Conservation (phyloP, 495 filamentous ascomycete species). For the Xylaria telfairii region DNA sequence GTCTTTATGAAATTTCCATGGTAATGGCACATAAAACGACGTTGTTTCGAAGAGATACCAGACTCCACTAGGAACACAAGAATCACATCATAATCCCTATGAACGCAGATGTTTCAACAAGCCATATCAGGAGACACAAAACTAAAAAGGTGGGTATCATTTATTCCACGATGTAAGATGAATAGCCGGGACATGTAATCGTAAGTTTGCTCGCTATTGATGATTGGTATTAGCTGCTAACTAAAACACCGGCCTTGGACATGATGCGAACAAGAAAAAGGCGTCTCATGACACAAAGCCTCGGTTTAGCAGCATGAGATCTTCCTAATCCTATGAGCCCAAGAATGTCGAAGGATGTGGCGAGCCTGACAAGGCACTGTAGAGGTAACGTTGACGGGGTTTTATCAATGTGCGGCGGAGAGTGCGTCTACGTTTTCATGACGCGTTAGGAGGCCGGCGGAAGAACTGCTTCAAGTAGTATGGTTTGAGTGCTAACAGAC, state of each 20-base stretch:
- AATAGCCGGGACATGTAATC: background rate
- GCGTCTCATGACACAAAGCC: background rate
- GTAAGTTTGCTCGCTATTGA: background rate
- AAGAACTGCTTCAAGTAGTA: slow-evolving; percentile 21
- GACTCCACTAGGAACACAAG: background rate
- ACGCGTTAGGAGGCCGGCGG: background rate
- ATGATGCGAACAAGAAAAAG: background rate
- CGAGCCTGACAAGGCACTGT: background rate
- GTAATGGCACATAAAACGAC: background rate
- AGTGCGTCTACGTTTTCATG: background rate
- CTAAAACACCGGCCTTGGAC: background rate
- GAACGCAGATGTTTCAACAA: background rate
- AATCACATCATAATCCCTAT: slow-evolving; percentile 10
- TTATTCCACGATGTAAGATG: slow-evolving; percentile 6
- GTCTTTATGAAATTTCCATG: background rate
- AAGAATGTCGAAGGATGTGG: background rate
- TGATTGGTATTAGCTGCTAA: background rate
- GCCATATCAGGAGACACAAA: background rate
- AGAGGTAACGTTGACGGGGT: background rate
- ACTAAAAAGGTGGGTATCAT: slow-evolving; percentile 9
- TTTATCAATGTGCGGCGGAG: background rate
- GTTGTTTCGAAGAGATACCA: background rate
- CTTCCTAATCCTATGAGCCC: background rate
- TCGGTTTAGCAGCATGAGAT: background rate
- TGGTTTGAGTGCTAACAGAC: background rate